These are phyloP conservation scores for Colletotrichum echinochloae DNA, from an alignment of 2,329 filamentous ascomycete genomes.

Conservation along the genomic window DNA sequence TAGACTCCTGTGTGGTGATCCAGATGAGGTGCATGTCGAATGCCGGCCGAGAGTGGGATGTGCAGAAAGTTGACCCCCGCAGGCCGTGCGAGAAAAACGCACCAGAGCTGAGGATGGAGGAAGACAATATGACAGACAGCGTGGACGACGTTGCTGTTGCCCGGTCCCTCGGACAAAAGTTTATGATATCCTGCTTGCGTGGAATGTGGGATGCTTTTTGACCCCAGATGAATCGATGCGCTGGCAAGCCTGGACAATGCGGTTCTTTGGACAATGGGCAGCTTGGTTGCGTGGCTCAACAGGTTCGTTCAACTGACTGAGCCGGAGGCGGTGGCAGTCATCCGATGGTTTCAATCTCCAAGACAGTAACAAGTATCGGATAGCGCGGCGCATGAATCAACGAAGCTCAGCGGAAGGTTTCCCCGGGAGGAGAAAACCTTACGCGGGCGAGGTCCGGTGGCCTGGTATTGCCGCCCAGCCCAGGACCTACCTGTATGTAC, in stretches of 20 bases:
- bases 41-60: constrained; percentile 32
- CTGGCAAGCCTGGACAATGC: constrained; percentile 22
- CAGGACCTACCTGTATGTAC: constrained; percentile 1
- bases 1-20: constrained; percentile 25
- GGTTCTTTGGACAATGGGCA: constrained; percentile 14
- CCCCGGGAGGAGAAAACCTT: constrained; percentile 12
- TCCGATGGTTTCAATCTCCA: constrained; percentile 30
- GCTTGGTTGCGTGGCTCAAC: constrained; percentile 14
- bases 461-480: constrained; percentile 3
- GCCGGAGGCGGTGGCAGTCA: constrained; percentile 27
- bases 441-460: background rate
- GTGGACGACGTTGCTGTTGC: constrained; percentile 9
- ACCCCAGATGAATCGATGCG: constrained; percentile 29
- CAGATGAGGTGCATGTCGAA: constrained; percentile 24
- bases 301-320: constrained; percentile 5
- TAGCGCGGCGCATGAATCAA: constrained; percentile 19
- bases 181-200: background rate
- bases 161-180: constrained; percentile 1
- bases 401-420: constrained; percentile 17
- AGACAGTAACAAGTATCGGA: constrained; percentile 28
- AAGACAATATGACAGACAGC: constrained; percentile 11
- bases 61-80: constrained; percentile 7
- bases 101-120: background rate
- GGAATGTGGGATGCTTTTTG: constrained; percentile 30
- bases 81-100: constrained; percentile 28